A percentile compares a stretch with the other conserved stretches of the same genome.
Conservation (phyloP, 352 stramenopile species). For the Aphanomyces cochlioides region DNA sequence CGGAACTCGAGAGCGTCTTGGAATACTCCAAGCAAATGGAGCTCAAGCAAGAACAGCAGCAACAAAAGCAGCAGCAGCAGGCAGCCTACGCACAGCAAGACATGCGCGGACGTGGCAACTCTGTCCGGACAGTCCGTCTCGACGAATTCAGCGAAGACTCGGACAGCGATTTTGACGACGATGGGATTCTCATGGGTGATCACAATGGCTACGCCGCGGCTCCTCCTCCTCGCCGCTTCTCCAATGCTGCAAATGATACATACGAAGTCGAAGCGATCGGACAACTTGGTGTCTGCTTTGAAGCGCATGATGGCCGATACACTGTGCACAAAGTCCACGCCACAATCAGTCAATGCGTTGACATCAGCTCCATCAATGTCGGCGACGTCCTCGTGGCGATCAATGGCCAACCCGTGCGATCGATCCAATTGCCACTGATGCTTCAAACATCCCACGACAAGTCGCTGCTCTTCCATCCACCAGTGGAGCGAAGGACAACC, state of each 20-base stretch:
- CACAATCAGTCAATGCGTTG: slow-evolving; percentile 10
- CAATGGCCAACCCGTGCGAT: neutral
- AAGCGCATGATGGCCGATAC: neutral
- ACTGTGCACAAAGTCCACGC: slow-evolving; percentile 10
- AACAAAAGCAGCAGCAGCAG: neutral
- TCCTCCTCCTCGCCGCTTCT: neutral
- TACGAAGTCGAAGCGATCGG: neutral
- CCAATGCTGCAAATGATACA: neutral
- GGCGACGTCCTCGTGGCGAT: slow-evolving; percentile 17
- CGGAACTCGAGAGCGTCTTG: slow-evolving; percentile 10
- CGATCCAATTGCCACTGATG: neutral
- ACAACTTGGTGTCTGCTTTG: slow-evolving; percentile 13
- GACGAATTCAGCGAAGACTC: slow-evolving; percentile 19
- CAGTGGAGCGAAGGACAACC: neutral
- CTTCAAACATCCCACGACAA: neutral
- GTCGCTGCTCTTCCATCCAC: neutral
- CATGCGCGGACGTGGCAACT: neutral
- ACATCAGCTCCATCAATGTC: neutral
- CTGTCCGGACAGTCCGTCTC: neutral
- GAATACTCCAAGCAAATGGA: slow-evolving; percentile 15
- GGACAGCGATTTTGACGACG: slow-evolving; percentile 3
- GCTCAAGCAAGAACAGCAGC: neutral
- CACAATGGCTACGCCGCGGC: neutral
- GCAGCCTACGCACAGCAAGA: neutral
- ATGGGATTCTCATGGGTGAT: neutral